Percentiles rank a stretch among this genome's conserved stretches.
Conservation (phyloP, 306 rosid genomes). For the Rosa chinensis region DNA sequence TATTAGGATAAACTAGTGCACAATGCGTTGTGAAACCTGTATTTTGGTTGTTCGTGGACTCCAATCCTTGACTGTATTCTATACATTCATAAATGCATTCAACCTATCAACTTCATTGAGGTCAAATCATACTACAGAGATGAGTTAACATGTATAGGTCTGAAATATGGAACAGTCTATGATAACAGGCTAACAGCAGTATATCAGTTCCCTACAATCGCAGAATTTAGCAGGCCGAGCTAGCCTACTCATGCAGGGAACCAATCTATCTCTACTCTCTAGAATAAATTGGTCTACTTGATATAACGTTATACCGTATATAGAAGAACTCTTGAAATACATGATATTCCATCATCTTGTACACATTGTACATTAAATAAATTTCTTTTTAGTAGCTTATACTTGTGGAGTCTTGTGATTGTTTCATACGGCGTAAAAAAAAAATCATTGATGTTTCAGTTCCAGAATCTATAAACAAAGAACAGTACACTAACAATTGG, state of each 20-base stretch:
- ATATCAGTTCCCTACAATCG: too few relatives aligned
- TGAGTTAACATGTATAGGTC: not conserved
- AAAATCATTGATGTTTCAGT: not conserved
- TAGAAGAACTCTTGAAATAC: not conserved
- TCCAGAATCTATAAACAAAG: not conserved
- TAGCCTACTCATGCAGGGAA: too few relatives aligned
- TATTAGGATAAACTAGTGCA: not conserved
- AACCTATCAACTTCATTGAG: not conserved
- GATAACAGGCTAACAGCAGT: not conserved
- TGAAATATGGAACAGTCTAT: not conserved
- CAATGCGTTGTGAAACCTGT: not conserved
- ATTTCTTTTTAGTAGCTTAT: not conserved
- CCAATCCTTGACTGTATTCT: not conserved
- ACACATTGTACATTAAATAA: not conserved
- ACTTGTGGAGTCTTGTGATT: not conserved
- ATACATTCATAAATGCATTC: not conserved
- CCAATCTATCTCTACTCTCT: too few relatives aligned
- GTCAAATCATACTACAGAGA: not conserved
- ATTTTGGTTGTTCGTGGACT: conserved; percentile 1
- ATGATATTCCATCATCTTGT: not conserved
- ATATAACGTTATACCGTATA: not conserved
- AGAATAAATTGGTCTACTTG: not conserved
- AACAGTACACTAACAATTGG: not conserved
- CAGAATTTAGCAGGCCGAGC: too few relatives aligned
- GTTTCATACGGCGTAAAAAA: not conserved